A percentile compares a stretch with the other conserved stretches of the same genome.
Conservation (phyloP, 148 eudicot genomes). For the Pouteria glomerata region DNA sequence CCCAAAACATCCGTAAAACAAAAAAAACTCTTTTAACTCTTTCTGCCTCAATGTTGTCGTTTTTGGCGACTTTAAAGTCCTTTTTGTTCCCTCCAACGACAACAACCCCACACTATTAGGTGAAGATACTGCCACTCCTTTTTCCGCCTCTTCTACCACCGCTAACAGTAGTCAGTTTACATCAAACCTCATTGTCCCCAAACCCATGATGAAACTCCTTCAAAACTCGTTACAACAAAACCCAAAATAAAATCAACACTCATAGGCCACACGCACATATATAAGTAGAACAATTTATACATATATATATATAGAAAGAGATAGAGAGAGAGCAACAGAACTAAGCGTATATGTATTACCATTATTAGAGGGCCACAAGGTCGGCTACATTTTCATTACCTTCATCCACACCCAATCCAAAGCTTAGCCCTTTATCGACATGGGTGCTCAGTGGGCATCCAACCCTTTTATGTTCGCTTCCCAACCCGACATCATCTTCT, state of each 20-base stretch:
- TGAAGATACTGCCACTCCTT: conserved; percentile 21
- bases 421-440: conserved; percentile 50
- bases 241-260: neutral
- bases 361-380: conserved; percentile 49
- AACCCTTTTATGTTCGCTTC: conserved; percentile 59
- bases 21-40: too few relatives aligned
- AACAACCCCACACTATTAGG: conserved; percentile 32
- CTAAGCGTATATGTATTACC: conserved; percentile 14
- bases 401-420: conserved; percentile 87
- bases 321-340: too few relatives aligned
- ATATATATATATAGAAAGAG: neutral
- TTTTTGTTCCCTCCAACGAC: conserved; percentile 20
- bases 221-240: conserved; percentile 37
- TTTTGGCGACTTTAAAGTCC: conserved; percentile 17
- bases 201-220: conserved; percentile 41
- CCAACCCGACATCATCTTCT: conserved; percentile 87
- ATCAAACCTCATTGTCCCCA: conserved; percentile 34
- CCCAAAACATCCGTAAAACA: too few relatives aligned
- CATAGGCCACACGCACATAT: too few relatives aligned
- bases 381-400: conserved; percentile 80
- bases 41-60: conserved; percentile 33
- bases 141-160: conserved; percentile 29
- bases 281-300: too few relatives aligned
- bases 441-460: conserved; percentile 59
- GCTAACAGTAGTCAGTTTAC: conserved; percentile 28